phyloP scores from a whole-genome alignment of 192 early-diverging fungal genomes.

The Linnemannia elongata region DNA sequence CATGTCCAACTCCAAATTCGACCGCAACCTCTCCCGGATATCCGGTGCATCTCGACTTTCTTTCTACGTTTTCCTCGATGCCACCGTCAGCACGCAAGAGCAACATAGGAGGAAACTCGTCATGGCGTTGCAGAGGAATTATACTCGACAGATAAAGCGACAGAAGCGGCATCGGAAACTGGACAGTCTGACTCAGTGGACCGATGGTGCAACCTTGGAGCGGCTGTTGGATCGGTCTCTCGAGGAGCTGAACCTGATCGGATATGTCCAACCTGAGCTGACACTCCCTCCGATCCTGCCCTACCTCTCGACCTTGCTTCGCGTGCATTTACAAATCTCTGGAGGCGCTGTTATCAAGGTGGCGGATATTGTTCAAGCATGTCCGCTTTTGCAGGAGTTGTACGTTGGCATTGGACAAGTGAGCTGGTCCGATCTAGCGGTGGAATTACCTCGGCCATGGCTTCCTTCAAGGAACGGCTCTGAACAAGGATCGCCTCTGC shows the following conservation, averaged over 20 bases:
- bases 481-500: neutral
- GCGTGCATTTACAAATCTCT: neutral
- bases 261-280: neutral
- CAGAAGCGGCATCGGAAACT: neutral
- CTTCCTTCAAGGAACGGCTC: neutral
- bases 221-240: neutral
- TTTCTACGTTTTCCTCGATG: neutral
- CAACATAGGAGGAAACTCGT: neutral
- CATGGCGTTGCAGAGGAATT: neutral
- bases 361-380: neutral
- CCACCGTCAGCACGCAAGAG: neutral
- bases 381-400: neutral
- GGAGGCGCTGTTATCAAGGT: slow-evolving; percentile 3
- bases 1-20: neutral
- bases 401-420: neutral
- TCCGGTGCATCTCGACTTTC: neutral
- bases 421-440: neutral
- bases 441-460: neutral
- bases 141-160: neutral
- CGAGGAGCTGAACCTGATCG: neutral
- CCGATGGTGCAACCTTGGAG: neutral
- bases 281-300: neutral
- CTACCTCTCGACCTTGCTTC: neutral
- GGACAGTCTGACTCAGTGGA: neutral
- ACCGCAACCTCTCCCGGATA: neutral